Evolutionary conservation across 768 basidiomycete genomes (phyloP), one percentile per base, ranked within the genome.

Genomic region (Suillus weaverae): DNA sequence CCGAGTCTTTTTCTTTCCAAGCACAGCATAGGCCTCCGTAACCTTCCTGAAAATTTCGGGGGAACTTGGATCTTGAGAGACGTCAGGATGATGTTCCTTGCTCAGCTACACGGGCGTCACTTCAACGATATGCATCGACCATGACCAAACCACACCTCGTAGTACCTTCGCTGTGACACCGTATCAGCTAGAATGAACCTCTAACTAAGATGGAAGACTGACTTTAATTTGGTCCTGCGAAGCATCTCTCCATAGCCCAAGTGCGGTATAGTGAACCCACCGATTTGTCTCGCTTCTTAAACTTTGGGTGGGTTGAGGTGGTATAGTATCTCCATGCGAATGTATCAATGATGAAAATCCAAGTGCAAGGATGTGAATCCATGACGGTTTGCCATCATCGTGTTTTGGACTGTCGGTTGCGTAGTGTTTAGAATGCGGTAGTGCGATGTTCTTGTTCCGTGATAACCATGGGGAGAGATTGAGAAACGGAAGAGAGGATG

Each of bases 221-320:
- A 59, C 57, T 41, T 41, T 59, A 3, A 59, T 59, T 30, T 59
- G 38, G 38, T 41, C 57, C 57, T 41, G 57, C 38, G 57, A 59
- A 59, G 57, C 57, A 41, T 59, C 10, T 59, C 57, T 59, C 57
- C 38, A 30, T 41, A 59, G 30, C 38, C 57, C 57, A 41, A 59
- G 57, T 41, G 57, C 18, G 26, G 57, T 59, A 59, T 59, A 59
- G 35, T 59, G 26, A 32, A 30, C 57, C 38, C 38, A 59, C 11
- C 38, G 57, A 9, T 39, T 18, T 22, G 36, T 38, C 8, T 4
- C 14, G 22, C 36, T 7, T 39, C 6, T 10, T 39, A 10, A 13
- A 59, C 26, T 1, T 39, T 26, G 16, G 2, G 36, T 1, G 20
- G 26, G 26, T 26, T 30, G 8, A 1, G 38, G 26, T 39, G 16